A percentile compares a stretch with the other conserved stretches of the same genome.
Evolutionary conservation across 1,139 yeast species (phyloP).

Genomic region (Scheffersomyces segobiensis): DNA sequence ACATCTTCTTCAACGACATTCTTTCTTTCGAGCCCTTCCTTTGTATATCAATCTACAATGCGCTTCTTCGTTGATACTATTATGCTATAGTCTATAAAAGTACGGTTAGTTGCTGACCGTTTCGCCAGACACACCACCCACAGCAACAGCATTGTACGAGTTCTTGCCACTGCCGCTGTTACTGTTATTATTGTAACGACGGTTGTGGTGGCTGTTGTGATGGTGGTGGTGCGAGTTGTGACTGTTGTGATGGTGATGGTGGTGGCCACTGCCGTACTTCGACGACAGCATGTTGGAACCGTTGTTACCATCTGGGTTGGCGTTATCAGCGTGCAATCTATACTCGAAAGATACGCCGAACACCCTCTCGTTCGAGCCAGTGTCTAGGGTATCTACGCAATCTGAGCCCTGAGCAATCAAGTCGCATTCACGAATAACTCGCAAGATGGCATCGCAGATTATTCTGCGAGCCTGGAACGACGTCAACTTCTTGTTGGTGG

Average conservation of each 20-base stretch:
- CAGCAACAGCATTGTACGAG: neutral
- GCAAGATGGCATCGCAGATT: constrained; percentile 48
- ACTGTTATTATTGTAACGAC: constrained; percentile 8
- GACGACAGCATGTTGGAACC: constrained; percentile 7
- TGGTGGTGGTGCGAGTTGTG: constrained; percentile 4
- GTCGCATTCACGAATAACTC: constrained; percentile 52
- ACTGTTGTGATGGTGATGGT: constrained; percentile 7
- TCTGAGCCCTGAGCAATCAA: constrained; percentile 37
- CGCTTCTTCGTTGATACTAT: neutral
- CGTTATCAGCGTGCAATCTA: constrained; percentile 44
- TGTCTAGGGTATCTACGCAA: constrained; percentile 30
- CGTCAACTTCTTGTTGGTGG: constrained; percentile 31
- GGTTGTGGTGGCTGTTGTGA: constrained; percentile 10
- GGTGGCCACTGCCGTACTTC: constrained; percentile 7
- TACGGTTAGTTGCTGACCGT: neutral
- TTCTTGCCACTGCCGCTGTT: neutral
- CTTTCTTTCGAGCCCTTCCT: neutral
- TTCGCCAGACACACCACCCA: neutral
- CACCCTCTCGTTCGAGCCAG: constrained; percentile 42
- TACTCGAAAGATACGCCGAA: constrained; percentile 49
- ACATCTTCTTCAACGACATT: too few relatives aligned
- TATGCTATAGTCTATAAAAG: neutral
- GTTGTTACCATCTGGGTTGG: constrained; percentile 11
- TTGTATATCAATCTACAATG: neutral
- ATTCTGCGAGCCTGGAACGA: constrained; percentile 50